Conservation (phyloP, 1,284 basidiomycete genomes). For the Apiotrichum laibachii region DNA sequence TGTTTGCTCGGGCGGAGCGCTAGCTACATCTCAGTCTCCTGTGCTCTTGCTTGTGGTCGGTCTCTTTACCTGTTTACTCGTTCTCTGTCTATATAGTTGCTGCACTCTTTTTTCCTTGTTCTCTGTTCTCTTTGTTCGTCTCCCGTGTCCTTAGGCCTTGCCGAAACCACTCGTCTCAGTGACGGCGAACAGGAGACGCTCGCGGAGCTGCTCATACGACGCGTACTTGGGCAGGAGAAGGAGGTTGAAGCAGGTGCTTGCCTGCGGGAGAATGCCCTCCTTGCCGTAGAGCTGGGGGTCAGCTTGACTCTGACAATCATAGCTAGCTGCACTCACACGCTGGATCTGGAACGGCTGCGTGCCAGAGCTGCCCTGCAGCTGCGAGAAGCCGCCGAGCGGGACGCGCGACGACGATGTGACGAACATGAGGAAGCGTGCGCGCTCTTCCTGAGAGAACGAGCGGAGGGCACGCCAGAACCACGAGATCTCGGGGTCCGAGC, state of each 20-base stretch:
- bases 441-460: slow-evolving; percentile 93
- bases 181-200: slow-evolving; percentile 81
- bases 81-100: too few species aligned
- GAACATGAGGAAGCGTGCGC: slow-evolving; percentile 94
- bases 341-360: slow-evolving; percentile 96
- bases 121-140: background rate
- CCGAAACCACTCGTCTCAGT: slow-evolving; percentile 93
- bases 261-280: slow-evolving; percentile 49
- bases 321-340: slow-evolving; percentile 55
- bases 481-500: slow-evolving; percentile 83
- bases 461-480: slow-evolving; percentile 99
- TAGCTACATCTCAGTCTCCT: background rate
- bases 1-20: background rate
- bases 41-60: too few species aligned
- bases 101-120: too few species aligned
- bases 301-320: too few species aligned
- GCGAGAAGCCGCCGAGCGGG: slow-evolving; percentile 87
- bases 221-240: slow-evolving; percentile 84
- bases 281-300: slow-evolving; percentile 56
- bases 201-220: slow-evolving; percentile 88
- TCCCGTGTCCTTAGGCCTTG: slow-evolving; percentile 48
- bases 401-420: slow-evolving; percentile 90
- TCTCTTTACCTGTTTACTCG: too few species aligned
- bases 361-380: slow-evolving; percentile 90
- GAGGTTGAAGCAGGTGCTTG: slow-evolving; percentile 52